Evolutionary conservation across 1,284 basidiomycete genomes (phyloP).

Genomic region (Trametes hirsuta): DNA sequence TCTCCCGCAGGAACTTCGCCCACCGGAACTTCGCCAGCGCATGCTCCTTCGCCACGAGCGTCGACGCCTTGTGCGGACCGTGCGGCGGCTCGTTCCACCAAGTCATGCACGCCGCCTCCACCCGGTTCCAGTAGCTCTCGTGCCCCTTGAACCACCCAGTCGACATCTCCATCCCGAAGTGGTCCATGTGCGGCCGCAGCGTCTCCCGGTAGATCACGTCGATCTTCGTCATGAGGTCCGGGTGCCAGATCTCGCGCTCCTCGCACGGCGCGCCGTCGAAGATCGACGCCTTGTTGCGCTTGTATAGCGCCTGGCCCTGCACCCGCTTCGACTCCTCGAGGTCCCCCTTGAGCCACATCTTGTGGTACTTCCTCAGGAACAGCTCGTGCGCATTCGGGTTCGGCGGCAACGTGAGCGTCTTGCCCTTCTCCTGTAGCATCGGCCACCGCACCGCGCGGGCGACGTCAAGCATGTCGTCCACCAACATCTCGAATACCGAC

Average conservation of each 20-base stretch:
- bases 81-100: background rate
- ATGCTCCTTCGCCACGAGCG: background rate
- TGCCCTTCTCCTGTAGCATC: background rate
- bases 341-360: background rate
- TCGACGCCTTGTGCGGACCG: background rate
- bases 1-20: background rate
- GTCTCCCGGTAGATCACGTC: background rate
- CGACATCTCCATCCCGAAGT: background rate
- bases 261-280: background rate
- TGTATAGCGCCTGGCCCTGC: background rate
- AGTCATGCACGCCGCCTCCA: background rate
- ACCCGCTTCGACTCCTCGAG: background rate
- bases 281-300: background rate
- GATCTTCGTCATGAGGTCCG: background rate
- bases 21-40: background rate
- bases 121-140: background rate
- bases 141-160: background rate
- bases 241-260: background rate
- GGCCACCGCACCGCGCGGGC: background rate
- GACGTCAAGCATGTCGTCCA: background rate
- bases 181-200: background rate
- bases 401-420: background rate
- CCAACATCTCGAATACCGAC: background rate
- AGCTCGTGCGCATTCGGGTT: no score
- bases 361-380: background rate